Conservation (phyloP, 208 protist species). For the Sergeia podlipaevii region DNA sequence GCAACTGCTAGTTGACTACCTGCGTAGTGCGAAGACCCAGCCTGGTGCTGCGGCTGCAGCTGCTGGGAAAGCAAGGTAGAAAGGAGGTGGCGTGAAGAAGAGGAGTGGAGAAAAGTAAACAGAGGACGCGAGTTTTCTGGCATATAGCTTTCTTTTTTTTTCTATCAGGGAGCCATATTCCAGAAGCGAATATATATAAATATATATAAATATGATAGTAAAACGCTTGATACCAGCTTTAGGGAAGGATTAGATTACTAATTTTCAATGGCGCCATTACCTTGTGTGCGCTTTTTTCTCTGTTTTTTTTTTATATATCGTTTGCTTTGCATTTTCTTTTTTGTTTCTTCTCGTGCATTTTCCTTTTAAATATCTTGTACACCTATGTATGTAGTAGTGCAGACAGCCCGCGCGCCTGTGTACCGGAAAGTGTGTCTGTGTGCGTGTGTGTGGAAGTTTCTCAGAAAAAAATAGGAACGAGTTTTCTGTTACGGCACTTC, state of each 20-base stretch:
- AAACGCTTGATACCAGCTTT: too few relatives aligned
- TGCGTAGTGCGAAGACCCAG: slow-evolving; percentile 28
- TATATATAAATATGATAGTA: neutral
- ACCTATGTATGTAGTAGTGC: too few relatives aligned
- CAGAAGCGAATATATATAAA: neutral
- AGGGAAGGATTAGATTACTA: too few relatives aligned
- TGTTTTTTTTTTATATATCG: neutral
- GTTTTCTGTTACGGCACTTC: too few relatives aligned
- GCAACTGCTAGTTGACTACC: slow-evolving; percentile 74
- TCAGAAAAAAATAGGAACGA: too few relatives aligned
- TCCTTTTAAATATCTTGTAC: too few relatives aligned
- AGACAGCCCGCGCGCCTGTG: too few relatives aligned
- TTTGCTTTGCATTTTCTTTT: too few relatives aligned
- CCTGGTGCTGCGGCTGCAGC: neutral
- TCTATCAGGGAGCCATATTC: neutral
- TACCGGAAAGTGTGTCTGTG: too few relatives aligned
- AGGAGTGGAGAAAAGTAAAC: neutral
- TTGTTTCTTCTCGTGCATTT: neutral
- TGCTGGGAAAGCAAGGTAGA: neutral
- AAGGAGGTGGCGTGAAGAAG: slow-evolving; percentile 4
- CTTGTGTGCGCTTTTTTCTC: too few relatives aligned
- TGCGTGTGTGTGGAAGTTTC: too few relatives aligned
- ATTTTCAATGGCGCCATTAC: too few relatives aligned
- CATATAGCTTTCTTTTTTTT: neutral
- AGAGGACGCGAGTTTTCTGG: neutral